These are phyloP conservation scores for Aschersonia sp. DNA, from an alignment of 2,329 filamentous ascomycete genomes.

Conservation along the genomic window DNA sequence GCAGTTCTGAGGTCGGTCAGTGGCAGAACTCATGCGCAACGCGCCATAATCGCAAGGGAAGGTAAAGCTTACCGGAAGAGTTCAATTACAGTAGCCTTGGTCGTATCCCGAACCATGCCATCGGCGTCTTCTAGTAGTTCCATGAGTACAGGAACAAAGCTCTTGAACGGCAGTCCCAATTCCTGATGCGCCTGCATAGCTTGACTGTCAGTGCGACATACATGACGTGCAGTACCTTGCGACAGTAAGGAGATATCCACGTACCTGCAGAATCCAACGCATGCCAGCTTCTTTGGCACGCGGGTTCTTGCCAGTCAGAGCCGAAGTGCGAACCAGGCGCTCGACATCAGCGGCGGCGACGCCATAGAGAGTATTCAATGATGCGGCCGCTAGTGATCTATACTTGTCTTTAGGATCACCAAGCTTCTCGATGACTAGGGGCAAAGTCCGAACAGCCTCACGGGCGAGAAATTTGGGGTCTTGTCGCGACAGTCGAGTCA, in stretches of 20 bases:
- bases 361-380: constrained; percentile 63
- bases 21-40: background rate
- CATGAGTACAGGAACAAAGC: constrained; percentile 72
- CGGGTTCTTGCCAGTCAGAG: constrained; percentile 66
- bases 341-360: constrained; percentile 63
- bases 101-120: constrained; percentile 69
- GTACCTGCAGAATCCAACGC: constrained; percentile 69
- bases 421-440: constrained; percentile 68
- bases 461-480: constrained; percentile 60
- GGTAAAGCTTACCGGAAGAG: constrained; percentile 55
- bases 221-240: background rate
- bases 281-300: constrained; percentile 75
- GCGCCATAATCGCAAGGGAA: background rate
- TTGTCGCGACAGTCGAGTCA: constrained; percentile 76
- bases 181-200: constrained; percentile 59
- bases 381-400: constrained; percentile 57
- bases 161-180: constrained; percentile 64
- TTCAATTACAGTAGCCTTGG: constrained; percentile 72
- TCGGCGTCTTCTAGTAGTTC: constrained; percentile 84
- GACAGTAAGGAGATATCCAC: background rate
- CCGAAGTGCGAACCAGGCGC: constrained; percentile 61
- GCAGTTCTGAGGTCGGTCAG: constrained; percentile 41
- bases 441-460: constrained; percentile 56
- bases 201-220: background rate
- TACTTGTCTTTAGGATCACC: constrained; percentile 83